phyloP scores from a whole-genome alignment of 2,329 filamentous ascomycete genomes.

The Herpotrichia juniperi region DNA sequence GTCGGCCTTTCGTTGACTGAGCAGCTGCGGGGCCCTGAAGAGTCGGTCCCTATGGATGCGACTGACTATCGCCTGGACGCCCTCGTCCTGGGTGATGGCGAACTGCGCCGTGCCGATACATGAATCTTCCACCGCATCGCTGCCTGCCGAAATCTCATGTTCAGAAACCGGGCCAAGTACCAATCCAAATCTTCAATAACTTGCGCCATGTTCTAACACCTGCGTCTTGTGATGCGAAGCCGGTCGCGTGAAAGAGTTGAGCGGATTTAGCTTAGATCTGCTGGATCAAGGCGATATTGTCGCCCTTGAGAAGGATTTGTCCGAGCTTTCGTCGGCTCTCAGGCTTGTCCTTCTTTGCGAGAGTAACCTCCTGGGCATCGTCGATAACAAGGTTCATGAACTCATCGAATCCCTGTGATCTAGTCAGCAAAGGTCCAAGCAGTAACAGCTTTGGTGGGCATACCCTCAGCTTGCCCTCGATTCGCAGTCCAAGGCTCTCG shows the following conservation, averaged over 20 bases:
- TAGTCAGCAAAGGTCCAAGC: conserved; percentile 18
- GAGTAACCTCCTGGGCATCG: conserved; percentile 90
- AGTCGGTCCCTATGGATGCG: conserved; percentile 73
- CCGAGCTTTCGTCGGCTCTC: conserved; percentile 80
- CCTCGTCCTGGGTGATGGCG: conserved; percentile 74
- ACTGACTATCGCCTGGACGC: conserved; percentile 84
- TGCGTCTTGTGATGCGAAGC: background rate
- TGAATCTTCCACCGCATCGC: conserved; percentile 1
- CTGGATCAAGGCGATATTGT: conserved; percentile 83
- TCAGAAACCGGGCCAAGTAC: background rate
- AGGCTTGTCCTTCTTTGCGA: conserved; percentile 77
- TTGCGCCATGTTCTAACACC: background rate
- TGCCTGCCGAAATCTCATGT: background rate
- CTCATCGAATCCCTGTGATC: conserved; percentile 86
- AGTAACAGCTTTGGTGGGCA: conserved; percentile 33
- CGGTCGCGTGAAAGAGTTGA: background rate
- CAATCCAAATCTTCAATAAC: background rate
- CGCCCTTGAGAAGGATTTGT: conserved; percentile 85
- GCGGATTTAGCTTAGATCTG: conserved; percentile 23
- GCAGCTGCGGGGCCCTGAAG: conserved; percentile 73
- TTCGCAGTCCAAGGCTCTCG: conserved; percentile 91
- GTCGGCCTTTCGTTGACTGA: conserved; percentile 85
- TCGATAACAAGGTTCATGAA: conserved; percentile 99
- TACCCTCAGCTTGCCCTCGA: conserved; percentile 95
- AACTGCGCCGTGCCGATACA: conserved; percentile 36